Evolutionary conservation across 2,329 filamentous ascomycete genomes (phyloP).

Genomic region (Cryphonectria naterciae): DNA sequence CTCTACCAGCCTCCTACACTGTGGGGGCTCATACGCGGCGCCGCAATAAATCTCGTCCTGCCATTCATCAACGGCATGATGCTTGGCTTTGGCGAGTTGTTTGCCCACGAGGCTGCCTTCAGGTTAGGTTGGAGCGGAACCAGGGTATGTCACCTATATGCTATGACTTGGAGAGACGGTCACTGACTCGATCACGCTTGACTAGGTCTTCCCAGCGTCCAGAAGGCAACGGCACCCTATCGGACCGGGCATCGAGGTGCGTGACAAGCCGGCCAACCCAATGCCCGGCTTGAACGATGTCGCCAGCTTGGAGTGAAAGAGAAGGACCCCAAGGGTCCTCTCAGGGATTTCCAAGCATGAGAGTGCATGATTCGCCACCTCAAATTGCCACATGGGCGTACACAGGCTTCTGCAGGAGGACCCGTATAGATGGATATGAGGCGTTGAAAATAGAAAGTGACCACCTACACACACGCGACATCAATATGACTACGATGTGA

Average conservation of each 20-base stretch:
- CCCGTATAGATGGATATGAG: not conserved
- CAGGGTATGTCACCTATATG: slow-evolving; percentile 66
- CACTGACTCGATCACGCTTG: not conserved
- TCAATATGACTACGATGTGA: not conserved
- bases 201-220: slow-evolving; percentile 60
- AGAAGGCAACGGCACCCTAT: slow-evolving; percentile 68
- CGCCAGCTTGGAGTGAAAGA: slow-evolving; percentile 66
- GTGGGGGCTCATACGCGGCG: slow-evolving; percentile 83
- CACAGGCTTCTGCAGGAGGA: not conserved
- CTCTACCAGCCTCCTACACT: slow-evolving; percentile 88
- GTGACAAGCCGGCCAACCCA: slow-evolving; percentile 65
- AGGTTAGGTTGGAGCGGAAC: slow-evolving; percentile 91
- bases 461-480: not conserved
- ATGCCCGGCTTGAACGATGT: slow-evolving; percentile 66
- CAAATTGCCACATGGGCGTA: not conserved
- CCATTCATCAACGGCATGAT: slow-evolving; percentile 98
- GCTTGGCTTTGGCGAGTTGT: slow-evolving; percentile 95
- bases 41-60: slow-evolving; percentile 92
- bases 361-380: not conserved
- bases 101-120: slow-evolving; percentile 95
- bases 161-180: not conserved
- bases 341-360: not conserved
- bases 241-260: slow-evolving; percentile 82
- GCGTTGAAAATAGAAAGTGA: slow-evolving; percentile 2
- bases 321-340: not conserved